Evolutionary conservation across 371 early-diverging fungal species (phyloP), one percentile per base, ranked within the genome.

Genomic region (Pancytospora epiphaga): DNA sequence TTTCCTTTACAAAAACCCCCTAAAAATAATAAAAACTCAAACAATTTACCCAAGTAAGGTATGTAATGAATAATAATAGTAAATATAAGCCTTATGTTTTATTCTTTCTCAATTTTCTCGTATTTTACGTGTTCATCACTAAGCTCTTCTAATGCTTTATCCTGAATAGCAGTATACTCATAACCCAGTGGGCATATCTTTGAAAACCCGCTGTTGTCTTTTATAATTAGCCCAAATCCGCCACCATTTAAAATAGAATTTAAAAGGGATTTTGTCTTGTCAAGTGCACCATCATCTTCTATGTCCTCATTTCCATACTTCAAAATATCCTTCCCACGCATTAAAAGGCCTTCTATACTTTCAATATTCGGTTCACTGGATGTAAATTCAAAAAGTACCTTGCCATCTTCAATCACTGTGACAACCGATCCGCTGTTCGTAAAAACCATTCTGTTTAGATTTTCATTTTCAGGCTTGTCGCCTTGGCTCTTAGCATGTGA

Each of bases 121-220:
- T 65, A 32, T n/a, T 3, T 54, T 22, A 65, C 66, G 22, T 12
- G 51, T 1, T 58, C 33, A 2, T 77, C 75, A 37, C 72, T 69
- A 34, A 76, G 62, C 34, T 61, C 58, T 27, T 68, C 61, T 40
- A 75, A 33, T 36, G 36, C 58, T 12, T 36, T 22, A 51, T 68
- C 40, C n/a, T 64, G 60, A 12, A 56, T 37, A n/a, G 72, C 63
- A 34, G 67, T 39, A 49, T 70, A 38, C 22, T 63, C 70, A 19
- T 43, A 61, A 19, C 54, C 68, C 2, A 51, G 49, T 9, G 65
- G 60, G 0, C 68, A 68, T 43, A 79, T 60, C 52, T 70, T 69
- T 29, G 72, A 71, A 39, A 39, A 37, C 2, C 79, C 76, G 15
- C 27, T 50, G 15, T 38, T 39, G 60, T 79, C 79, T 40, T n/a